Percentiles rank a stretch among this genome's conserved stretches.
Evolutionary conservation across 768 basidiomycete species (phyloP).

Genomic region (Mycena venus): DNA sequence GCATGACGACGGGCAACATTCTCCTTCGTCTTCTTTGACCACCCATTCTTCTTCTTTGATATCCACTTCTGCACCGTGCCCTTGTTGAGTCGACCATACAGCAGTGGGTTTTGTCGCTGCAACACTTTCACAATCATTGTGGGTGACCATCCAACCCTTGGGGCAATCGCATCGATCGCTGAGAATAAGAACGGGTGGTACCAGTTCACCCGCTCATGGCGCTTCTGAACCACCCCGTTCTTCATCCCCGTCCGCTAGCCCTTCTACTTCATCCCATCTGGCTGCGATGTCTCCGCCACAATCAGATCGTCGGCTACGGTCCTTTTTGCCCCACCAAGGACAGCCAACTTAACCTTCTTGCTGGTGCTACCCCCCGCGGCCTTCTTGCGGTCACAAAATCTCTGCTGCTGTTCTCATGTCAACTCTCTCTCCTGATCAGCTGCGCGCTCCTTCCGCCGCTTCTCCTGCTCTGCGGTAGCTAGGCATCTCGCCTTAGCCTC

Average conservation of each 20-base stretch:
- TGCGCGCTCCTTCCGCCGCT: background rate
- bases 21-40: background rate
- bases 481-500: background rate
- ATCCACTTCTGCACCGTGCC: background rate
- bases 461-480: no score
- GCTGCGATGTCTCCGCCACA: background rate
- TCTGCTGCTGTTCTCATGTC: background rate
- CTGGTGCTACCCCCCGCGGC: no score
- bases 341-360: no score
- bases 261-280: background rate
- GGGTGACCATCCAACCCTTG: background rate
- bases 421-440: background rate
- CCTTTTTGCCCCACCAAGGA: background rate
- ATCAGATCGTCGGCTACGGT: background rate
- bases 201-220: conserved; percentile 29
- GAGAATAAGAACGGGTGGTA: conserved; percentile 37
- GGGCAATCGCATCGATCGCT: conserved; percentile 1
- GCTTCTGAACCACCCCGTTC: conserved; percentile 23
- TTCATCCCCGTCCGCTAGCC: conserved; percentile 5
- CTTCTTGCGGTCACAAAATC: background rate
- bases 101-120: background rate
- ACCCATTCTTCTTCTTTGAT: background rate
- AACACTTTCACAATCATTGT: background rate
- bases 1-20: conserved; percentile 5
- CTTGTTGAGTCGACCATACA: background rate